phyloP scores from a whole-genome alignment of 192 early-diverging fungal genomes.

The Coemansia sp. region DNA sequence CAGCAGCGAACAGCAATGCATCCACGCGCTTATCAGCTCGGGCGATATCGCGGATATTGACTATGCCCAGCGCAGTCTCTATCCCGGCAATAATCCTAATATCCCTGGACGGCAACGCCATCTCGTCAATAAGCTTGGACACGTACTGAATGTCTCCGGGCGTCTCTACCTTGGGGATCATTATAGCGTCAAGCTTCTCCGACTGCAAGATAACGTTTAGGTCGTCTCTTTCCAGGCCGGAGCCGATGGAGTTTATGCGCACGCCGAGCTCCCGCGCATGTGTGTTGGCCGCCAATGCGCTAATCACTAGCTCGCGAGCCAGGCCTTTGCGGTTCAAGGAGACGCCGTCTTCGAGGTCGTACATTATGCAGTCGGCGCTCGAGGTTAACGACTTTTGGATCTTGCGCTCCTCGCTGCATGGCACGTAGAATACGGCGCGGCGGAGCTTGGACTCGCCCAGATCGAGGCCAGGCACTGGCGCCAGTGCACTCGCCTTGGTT shows the following conservation, averaged over 20 bases:
- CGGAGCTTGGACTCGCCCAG: constrained; percentile 27
- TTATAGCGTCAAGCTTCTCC: constrained; percentile 66
- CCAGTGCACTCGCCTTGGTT: not conserved
- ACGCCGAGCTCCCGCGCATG: constrained; percentile 73
- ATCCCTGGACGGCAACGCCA: constrained; percentile 63
- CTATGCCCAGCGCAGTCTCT: constrained; percentile 84
- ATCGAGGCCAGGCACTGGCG: constrained; percentile 35
- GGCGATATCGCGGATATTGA: constrained; percentile 88
- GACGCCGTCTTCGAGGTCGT: constrained; percentile 95
- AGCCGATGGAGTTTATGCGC: constrained; percentile 86
- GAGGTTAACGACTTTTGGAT: constrained; percentile 73
- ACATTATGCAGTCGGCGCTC: constrained; percentile 81
- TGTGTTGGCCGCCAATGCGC: constrained; percentile 61
- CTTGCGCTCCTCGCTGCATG: constrained; percentile 89
- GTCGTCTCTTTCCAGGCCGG: constrained; percentile 77
- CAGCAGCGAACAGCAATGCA: constrained; percentile 88
- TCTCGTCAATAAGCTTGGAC: constrained; percentile 68
- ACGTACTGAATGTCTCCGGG: constrained; percentile 80
- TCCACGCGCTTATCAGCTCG: constrained; percentile 75
- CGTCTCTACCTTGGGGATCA: constrained; percentile 89
- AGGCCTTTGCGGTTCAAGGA: constrained; percentile 78
- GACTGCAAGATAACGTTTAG: constrained; percentile 75
- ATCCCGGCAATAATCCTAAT: constrained; percentile 87
- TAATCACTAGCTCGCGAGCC: constrained; percentile 72
- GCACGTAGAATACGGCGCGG: constrained; percentile 61